Evolutionary conservation across 129 eudicot species (phyloP), one percentile per base, ranked within the genome.

Genomic region (Arctium lappa): DNA sequence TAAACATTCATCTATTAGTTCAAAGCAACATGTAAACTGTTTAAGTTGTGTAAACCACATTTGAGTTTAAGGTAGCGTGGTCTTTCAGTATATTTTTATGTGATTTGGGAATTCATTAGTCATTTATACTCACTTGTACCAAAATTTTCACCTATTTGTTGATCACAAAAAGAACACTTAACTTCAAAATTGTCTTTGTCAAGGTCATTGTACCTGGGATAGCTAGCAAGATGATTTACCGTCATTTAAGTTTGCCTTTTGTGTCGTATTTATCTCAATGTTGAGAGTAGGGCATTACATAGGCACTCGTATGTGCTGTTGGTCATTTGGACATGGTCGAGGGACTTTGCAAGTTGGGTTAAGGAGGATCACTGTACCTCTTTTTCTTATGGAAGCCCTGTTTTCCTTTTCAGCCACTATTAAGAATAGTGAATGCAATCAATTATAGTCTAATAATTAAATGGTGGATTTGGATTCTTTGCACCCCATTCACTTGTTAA

Each of bases 211-310:
- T 12, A 50, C 62, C 16, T 50, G 3, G 46, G 44, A 53, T 44
- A 13, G 40, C 18, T 13, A 3, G 44, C 68, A 27, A 53, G 66
- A 78, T 72, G 56, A 30, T 42, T 15, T 39, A 29, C 38, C 9
- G 27, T 44, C 18, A 30, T 73, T 77, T 32, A 9, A 66, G 73
- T 65, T 50, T 32, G 3, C 33, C 18, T 50, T 2, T 0, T 22
- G 27, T 22, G 27, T 22, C 27, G 27, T 22, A 50, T 69, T 22
- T 73, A 33, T 65, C 78, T 69, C 82, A 79, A 88, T 84, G 7
- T 84, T 89, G 91, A 94, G 97, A 89, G 77, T 81, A 87, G 85
- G 88, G 82, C 88, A 77, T 76, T 94, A 27, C 90, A 81, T 80
- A 85, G 81, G 84, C 42, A 75, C 83, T 15, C 68, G 84, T 80